Evolutionary conservation across 495 filamentous ascomycete genomes (phyloP), one percentile per base, ranked within the genome.

Genomic region (Corynascus novoguineensis): DNA sequence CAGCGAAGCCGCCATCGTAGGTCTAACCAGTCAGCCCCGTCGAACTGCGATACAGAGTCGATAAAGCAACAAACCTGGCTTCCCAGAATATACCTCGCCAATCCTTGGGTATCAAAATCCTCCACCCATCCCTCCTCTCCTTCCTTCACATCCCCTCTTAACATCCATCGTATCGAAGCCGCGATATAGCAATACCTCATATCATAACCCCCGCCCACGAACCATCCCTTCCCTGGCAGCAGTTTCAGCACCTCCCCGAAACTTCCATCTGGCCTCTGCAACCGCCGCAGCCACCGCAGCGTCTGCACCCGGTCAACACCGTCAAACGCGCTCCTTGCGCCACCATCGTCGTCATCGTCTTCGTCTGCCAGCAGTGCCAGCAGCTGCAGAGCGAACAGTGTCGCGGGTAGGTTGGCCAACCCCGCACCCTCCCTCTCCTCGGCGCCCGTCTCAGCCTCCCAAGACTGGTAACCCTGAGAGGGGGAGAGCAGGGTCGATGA

Each of bases 1-100:
- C 90, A 3, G 83, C 84, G 65, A 97, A 84, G 29, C 95, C 95
- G 11, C 90, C 89, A 68, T 97, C 92, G 64, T 92, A 97, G 4
- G 87, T 86, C 88, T 97, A 64, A 25, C 83, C 3, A 15, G 10
- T 45, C 27, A 60, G 37, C 24, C 19, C 19, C 5, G 4, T 9
- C 5, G 7, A 4, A 7, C 15, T 9, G 42, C 2, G n/a, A 7
- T 4, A 41, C 5, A 4, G n/a, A n/a, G n/a, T n/a, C 5, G 1
- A 10, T 8, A 4, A 3, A 24, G 25, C 3, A 59, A 46, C 50
- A n/a, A 34, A 68, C 65, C 65, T 68, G 63, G 37, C 59, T 84
- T 21, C 76, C 69, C 58, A 81, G 75, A 53, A 98, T 87, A 70
- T 91, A 95, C 32, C 71, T 64, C 10, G 86, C 81, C 51, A 95